These are phyloP conservation scores for Suillus alpinus DNA, from an alignment of 768 basidiomycete genomes.

Conservation along the genomic window DNA sequence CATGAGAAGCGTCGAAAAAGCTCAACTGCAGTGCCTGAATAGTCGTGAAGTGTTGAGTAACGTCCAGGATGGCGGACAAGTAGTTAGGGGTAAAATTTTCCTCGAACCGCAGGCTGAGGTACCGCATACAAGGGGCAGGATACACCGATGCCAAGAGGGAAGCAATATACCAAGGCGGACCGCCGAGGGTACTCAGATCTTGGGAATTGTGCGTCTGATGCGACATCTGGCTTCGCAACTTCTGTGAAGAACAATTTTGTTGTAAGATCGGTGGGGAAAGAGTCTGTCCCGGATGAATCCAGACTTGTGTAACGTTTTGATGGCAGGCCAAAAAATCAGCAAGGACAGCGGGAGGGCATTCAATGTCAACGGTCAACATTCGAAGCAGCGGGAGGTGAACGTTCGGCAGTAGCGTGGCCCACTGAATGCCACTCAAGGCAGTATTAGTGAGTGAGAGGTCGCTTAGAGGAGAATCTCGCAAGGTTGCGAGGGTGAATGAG, in stretches of 20 bases:
- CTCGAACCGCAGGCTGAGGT: neutral
- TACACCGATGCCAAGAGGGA: neutral
- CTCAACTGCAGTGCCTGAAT: neutral
- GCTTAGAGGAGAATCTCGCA: neutral
- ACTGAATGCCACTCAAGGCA: neutral
- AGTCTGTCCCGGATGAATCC: neutral
- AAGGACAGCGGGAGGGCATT: neutral
- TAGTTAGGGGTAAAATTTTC: neutral
- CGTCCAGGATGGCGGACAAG: neutral
- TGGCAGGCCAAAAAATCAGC: neutral
- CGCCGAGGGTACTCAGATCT: neutral
- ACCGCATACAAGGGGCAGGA: neutral
- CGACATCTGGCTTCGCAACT: neutral
- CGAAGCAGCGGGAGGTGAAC: neutral
- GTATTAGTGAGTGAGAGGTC: neutral
- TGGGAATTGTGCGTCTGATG: accelerated
- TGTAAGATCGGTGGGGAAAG: neutral
- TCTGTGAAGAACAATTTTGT: neutral
- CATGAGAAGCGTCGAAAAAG: neutral
- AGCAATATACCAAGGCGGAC: neutral
- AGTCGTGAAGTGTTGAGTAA: neutral
- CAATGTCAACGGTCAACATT: neutral
- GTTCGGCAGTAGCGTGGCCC: neutral
- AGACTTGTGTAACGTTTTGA: neutral
- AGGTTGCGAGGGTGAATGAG: neutral